Evolutionary conservation across 1,139 yeast genomes (phyloP).

Genomic region (Wickerhamomyces sp.): DNA sequence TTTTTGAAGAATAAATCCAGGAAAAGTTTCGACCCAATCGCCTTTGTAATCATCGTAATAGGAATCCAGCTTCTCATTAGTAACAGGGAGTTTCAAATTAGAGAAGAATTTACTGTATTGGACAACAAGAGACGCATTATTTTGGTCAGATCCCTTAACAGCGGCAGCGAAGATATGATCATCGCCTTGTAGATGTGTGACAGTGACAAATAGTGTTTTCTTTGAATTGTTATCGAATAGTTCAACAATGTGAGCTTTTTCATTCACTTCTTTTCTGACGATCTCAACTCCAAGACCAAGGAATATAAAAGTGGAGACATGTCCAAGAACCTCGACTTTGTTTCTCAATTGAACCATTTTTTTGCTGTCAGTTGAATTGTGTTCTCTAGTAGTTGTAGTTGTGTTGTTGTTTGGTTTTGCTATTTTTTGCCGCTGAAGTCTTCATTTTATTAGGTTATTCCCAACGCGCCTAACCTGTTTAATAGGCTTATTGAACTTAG

Average conservation of each 20-base stretch:
- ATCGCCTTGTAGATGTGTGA: background rate
- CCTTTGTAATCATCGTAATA: constrained; percentile 1
- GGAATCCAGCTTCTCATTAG: background rate
- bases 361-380: constrained; percentile 2
- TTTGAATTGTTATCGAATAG: background rate
- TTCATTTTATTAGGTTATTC: no score
- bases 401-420: no score
- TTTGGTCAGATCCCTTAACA: background rate
- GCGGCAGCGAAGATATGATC: background rate
- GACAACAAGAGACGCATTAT: background rate
- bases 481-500: no score
- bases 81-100: background rate
- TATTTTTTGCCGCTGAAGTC: no score
- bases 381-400: constrained; percentile 2
- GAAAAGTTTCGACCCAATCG: constrained; percentile 1
- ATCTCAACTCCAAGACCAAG: background rate
- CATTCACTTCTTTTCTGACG: background rate
- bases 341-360: constrained; percentile 1
- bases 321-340: constrained; percentile 1
- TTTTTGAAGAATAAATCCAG: background rate
- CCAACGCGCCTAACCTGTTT: no score
- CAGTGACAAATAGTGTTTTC: background rate
- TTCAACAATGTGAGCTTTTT: background rate
- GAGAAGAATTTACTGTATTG: background rate
- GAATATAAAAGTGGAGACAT: background rate